phyloP scores from a whole-genome alignment of 208 protist genomes.

The Trypanosoma mega region DNA sequence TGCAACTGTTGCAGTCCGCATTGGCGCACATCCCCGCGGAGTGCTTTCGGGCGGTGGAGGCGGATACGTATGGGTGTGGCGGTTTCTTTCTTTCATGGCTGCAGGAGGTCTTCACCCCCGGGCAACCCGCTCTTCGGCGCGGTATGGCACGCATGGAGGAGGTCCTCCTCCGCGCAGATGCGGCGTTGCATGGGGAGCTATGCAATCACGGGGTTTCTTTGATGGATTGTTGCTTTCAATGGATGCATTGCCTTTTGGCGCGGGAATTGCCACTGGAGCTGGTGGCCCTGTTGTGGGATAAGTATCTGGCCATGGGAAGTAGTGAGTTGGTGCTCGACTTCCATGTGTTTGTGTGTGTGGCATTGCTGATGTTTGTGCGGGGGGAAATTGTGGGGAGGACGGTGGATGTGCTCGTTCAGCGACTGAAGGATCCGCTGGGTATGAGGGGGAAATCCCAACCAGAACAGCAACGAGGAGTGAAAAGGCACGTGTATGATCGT shows the following conservation, averaged over 20 bases:
- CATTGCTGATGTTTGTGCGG: conserved; percentile 57
- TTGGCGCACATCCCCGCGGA: conserved; percentile 12
- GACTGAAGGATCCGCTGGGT: conserved; percentile 38
- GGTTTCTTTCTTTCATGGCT: conserved; percentile 77
- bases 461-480: conserved; percentile 23
- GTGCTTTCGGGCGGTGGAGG: conserved; percentile 52
- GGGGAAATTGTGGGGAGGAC: conserved; percentile 20
- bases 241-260: conserved; percentile 91
- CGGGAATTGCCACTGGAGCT: conserved; percentile 83
- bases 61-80: conserved; percentile 92
- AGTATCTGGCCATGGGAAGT: conserved; percentile 73
- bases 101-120: conserved; percentile 91
- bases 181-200: not conserved
- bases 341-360: conserved; percentile 89
- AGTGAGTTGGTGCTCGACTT: conserved; percentile 47
- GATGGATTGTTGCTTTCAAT: conserved; percentile 87
- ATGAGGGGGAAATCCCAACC: not conserved
- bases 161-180: conserved; percentile 28
- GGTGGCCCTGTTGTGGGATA: conserved; percentile 89
- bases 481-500: conserved; percentile 5
- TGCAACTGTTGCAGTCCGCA: conserved; percentile 1
- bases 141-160: conserved; percentile 64
- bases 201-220: conserved; percentile 40
- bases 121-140: conserved; percentile 83
- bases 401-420: conserved; percentile 34